A percentile compares a stretch with the other conserved stretches of the same genome.
phyloP scores from a whole-genome alignment of 2,329 filamentous ascomycete genomes.

The Tolypocladium endophyticum region DNA sequence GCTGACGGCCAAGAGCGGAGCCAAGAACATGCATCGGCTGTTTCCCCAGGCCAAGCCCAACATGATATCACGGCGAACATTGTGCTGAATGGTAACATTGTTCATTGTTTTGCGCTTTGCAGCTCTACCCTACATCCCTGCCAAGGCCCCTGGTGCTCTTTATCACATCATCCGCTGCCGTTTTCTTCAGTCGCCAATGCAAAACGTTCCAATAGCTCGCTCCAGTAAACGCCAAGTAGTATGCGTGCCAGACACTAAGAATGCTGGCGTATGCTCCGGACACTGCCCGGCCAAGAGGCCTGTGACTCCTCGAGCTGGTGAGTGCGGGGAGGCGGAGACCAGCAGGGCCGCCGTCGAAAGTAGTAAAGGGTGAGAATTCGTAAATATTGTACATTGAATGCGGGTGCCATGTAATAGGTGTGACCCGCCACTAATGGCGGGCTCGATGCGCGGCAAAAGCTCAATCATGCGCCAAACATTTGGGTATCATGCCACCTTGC shows the following conservation, averaged over 20 bases:
- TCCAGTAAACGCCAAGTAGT: neutral
- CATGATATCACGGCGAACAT: neutral
- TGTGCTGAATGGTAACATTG: neutral
- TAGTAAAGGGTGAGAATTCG: too few relatives aligned
- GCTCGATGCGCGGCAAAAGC: neutral
- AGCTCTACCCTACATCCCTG: neutral
- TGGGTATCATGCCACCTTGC: neutral
- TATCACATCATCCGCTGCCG: neutral
- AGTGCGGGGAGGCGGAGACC: neutral
- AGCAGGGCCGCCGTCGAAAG: neutral
- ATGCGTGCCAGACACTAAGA: neutral
- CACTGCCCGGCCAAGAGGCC: neutral
- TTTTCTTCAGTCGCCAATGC: neutral
- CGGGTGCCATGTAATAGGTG: neutral
- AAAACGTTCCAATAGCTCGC: neutral
- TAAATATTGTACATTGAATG: neutral
- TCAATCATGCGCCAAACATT: neutral
- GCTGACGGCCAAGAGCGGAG: neutral
- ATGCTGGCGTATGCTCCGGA: neutral
- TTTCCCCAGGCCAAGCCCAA: neutral
- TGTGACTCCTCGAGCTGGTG: neutral
- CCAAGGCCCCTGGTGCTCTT: neutral
- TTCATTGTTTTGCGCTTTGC: neutral
- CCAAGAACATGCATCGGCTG: neutral
- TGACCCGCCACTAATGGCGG: neutral